Evolutionary conservation across 1,284 basidiomycete genomes (phyloP), one percentile per base, ranked within the genome.

Genomic region (Cutaneotrichosporon daszewskae): DNA sequence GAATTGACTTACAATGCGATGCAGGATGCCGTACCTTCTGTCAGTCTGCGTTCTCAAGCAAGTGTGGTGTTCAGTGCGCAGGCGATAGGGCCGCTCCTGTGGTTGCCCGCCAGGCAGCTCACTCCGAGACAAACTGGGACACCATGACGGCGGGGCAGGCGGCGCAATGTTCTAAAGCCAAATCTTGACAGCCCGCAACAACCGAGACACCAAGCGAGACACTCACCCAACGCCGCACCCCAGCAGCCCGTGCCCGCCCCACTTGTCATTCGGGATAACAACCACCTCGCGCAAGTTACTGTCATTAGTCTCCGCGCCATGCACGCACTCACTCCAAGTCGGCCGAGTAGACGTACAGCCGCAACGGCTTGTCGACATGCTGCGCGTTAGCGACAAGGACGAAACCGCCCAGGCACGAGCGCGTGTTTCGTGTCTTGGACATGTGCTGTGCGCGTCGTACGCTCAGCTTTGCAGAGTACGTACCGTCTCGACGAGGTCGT

Each of bases 241-340:
- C 16, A 96, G 74, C 23, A 96, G 76, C 0, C 91, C 91, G 62
- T 92, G 89, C 9, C 91, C 91, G 35, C 90, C 91, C 91, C 91
- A 96, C 57, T 92, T 86, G 45, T 88, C 78, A 66, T 95, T 96
- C 9, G 91, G 91, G 32, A 95, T 87, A 23, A 94, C 71, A 18
- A 94, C 87, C 9, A 92, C 89, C 65, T 94, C 89, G 54, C 89
- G 78, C 37, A 92, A 78, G 39, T 88, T 87, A 69, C 88, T 92
- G 60, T 33, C 3, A 4, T 17, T 4, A 9, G 3, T 25, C 13
- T 22, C 10, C 9, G 9, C 8, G 16, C 5, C n/a, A 9, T n/a
- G 23, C 9, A 28, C 28, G 60, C 55, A 77, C 87, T 53, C 69
- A 91, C 88, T 92, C 60, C 23, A 59, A 38, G 26, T 52, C 50